These are phyloP conservation scores for Aspergillus sp. DNA, from an alignment of 2,329 filamentous ascomycete species.

Conservation along the genomic window DNA sequence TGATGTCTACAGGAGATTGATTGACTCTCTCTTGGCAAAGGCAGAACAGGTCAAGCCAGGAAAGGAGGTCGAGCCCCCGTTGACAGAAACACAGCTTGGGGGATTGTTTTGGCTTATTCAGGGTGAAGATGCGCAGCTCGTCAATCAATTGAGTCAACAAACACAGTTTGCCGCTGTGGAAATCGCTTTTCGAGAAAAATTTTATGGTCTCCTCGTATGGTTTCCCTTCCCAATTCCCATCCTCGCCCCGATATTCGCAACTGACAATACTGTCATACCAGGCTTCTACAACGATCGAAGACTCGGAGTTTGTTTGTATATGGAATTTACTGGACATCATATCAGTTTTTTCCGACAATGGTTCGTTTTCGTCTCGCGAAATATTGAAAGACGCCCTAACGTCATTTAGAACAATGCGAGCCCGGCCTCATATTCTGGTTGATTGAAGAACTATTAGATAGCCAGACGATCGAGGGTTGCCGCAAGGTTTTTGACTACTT, in stretches of 20 bases:
- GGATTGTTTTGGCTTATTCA: conserved; percentile 42
- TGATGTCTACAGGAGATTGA: conserved; percentile 51
- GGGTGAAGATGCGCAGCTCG: conserved; percentile 19
- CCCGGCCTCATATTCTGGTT: conserved; percentile 83
- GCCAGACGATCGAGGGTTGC: conserved; percentile 90
- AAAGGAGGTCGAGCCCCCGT: conserved; percentile 67
- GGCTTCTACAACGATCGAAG: conserved; percentile 73
- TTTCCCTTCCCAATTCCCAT: too few species aligned
- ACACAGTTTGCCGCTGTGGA: conserved; percentile 69
- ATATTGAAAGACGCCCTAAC: conserved; percentile 20
- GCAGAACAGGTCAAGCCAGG: conserved; percentile 61
- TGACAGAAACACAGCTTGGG: conserved; percentile 65
- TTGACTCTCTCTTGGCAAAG: conserved; percentile 59
- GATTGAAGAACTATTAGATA: conserved; percentile 92
- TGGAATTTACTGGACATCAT: conserved; percentile 95
- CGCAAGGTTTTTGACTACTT: conserved; percentile 91
- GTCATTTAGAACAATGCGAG: conserved; percentile 58
- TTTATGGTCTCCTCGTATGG: conserved; percentile 75
- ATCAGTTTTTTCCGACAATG: conserved; percentile 81
- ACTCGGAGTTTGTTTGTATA: conserved; percentile 74
- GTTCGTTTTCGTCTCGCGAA: conserved; percentile 49
- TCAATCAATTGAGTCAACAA: conserved; percentile 52
- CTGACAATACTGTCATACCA: conserved; percentile 36
- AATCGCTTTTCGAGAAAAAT: conserved; percentile 76
- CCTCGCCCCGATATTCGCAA: not conserved